Base-by-base conservation (phyloP, 495 filamentous ascomycete genomes). In the Lasiosphaeriaceae sp. region DNA sequence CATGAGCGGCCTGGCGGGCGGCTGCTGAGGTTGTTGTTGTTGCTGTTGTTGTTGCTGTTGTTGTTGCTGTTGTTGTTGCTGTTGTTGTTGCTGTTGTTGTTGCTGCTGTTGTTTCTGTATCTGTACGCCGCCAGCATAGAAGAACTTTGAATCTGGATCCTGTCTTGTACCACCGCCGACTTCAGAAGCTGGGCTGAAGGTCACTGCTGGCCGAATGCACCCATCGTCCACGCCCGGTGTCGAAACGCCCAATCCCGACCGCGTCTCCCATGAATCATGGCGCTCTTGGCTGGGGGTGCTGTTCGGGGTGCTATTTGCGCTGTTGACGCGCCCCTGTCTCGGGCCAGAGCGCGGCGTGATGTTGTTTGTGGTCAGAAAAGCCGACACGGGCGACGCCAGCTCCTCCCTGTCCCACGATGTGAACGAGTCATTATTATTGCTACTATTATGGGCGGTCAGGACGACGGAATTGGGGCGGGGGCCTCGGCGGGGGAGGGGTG, bases 291-390 rank as follows among this genome's bases (percentile, higher is more conserved):
- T 78, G 2, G 82, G 78, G 1, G 80, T 83, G 37, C 75, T 78
- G 39, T 72, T 82, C 3, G 87, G 85, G 1, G 87, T 89, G 48
- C 78, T 76, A 55, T 78, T 78, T 12, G 79, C 62, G 49, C 79
- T 87, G 67, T 90, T 86, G 39, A 85, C 86, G 58, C 88, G 82
- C 50, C 72, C 81, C 64, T 77, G 85, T 50, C 89, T 79, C 2
- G 85, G 75, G 11, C 82, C 84, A 22, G 89, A 90, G 57, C 89
- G 80, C 52, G 88, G 86, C 21, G 89, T 91, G 58, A 89, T 76
- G 58, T 90, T 90, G 63, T 73, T 77, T 20, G 19, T 63, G 70
- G 68, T 84, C 29, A 90, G 72, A 54, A 81, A 84, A 21, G 81
- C 60, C 24, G 74, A 71, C 12, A 80, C 76, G 39, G 81, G 75